Evolutionary conservation across 192 early-diverging fungal species (phyloP), one percentile per base, ranked within the genome.

Genomic region (Spizellomyces punctatus): DNA sequence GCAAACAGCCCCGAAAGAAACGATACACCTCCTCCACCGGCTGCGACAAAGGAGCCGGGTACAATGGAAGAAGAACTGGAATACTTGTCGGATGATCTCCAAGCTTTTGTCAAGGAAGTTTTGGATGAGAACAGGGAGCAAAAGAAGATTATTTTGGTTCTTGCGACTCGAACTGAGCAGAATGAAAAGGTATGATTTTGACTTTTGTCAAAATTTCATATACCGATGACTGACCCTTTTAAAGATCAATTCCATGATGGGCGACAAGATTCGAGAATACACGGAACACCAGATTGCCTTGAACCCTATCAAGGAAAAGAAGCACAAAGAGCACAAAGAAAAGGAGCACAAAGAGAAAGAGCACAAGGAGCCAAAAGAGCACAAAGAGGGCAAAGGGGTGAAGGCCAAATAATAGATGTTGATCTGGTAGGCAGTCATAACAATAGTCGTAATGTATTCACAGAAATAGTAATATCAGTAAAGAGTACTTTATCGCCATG

Each of bases 231-330:
- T 21, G 12, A n/a, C n/a, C 16, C 4, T 6, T 10, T 8, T 21
- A 17, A 44, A 74, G 72, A 66, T 74, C 55, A 74, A 66, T 54
- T 27, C 36, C 27, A 10, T 74, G 16, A 17, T 74, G 64, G 72
- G 64, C 12, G 64, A 74, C 22, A 74, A 74, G 64, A 74, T 74
- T 6, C 65, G 58, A 12, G 54, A n/a, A 12, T 74, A 74, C 45
- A 62, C 64, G 9, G 74, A 75, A 46, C 52, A 58, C 21, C 62
- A 64, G 36, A 72, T 72, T 54, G 47, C 61, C 12, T 14, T 56
- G 48, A 72, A 72, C 41, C 71, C 71, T 14, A 22, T 72, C 17
- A 72, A 72, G 44, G 46, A 8, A 12, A 72, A 64, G 71, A 42
- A 57, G 10, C 48, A 54, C 19, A 55, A 67, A 27, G 36, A 61